These are phyloP conservation scores for Trichophyton rubrum DNA, from an alignment of 2,329 filamentous ascomycete species.

Conservation along the genomic window DNA sequence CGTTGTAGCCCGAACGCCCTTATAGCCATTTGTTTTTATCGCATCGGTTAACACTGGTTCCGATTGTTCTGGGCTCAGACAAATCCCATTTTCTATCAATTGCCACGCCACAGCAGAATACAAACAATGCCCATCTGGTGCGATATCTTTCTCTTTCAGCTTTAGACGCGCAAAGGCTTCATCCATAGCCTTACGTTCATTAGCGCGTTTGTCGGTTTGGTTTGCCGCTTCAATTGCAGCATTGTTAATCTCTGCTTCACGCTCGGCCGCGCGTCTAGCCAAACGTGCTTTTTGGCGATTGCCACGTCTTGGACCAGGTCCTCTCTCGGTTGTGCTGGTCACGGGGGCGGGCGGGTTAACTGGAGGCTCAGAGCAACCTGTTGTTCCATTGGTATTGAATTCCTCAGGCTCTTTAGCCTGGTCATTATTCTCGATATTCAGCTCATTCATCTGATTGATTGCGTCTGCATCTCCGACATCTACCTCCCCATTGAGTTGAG, in stretches of 20 bases:
- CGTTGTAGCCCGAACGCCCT: slow-evolving; percentile 54
- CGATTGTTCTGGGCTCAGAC: slow-evolving; percentile 18
- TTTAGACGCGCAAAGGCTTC: slow-evolving; percentile 50
- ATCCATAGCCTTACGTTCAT: slow-evolving; percentile 60
- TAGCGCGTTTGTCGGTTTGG: slow-evolving; percentile 59
- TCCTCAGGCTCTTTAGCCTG: slow-evolving; percentile 3
- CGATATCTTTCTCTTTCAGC: slow-evolving; percentile 65
- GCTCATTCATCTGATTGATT: slow-evolving; percentile 18
- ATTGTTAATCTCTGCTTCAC: slow-evolving; percentile 53
- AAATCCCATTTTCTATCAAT: slow-evolving; percentile 41
- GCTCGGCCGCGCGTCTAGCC: slow-evolving; percentile 75
- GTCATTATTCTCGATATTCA: slow-evolving; percentile 20
- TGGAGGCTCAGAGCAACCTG: slow-evolving; percentile 6
- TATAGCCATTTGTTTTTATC: slow-evolving; percentile 44
- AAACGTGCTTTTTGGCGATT: slow-evolving; percentile 87
- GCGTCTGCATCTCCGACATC: slow-evolving; percentile 12
- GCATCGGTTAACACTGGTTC: background rate
- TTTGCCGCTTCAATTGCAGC: slow-evolving; percentile 63
- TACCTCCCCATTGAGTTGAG: slow-evolving; percentile 30
- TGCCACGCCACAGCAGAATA: slow-evolving; percentile 88
- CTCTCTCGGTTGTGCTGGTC: background rate
- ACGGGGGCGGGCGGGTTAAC: background rate
- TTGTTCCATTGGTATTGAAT: background rate
- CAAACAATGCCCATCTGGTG: slow-evolving; percentile 85
- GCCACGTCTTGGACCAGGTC: slow-evolving; percentile 49